Evolutionary conservation across 2,329 filamentous ascomycete species (phyloP), one percentile per base, ranked within the genome.

Genomic region (Curvularia sp.): DNA sequence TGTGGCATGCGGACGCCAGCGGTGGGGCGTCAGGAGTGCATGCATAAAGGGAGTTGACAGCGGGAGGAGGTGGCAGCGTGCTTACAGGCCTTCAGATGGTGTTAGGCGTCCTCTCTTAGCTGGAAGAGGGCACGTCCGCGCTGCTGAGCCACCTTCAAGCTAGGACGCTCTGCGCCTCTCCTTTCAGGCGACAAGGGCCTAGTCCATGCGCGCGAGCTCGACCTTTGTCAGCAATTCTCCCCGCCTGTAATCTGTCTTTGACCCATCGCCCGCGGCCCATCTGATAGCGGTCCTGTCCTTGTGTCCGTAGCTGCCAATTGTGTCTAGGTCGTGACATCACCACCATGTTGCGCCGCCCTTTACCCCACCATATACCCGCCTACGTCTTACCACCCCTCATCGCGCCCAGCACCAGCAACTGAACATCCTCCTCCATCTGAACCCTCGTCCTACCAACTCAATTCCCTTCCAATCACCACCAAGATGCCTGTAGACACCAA

Each of bases 401-500:
- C 45, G n/a, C 8, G 23, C 25, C 25, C 30, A 36, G 23, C 15
- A 43, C 28, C 38, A 49, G 21, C 53, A 19, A 49, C 43, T 48
- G 36, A n/a, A n/a, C n/a, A 53, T 25, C 19, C 27, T 18, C 15
- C 32, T 7, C 28, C 15, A 50, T 39, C 32, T 27, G 25, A 18
- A 43, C 36, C 10, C 15, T 8, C n/a, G 32, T 38, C 39, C 41
- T 18, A 43, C 28, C 36, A 19, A 0, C 15, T 15, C 27, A 4
- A 50, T 32, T 34, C 32, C 34, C n/a, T n/a, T 39, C 18, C 36
- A 46, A 46, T n/a, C 7, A 21, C 30, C 55, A 10, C 52, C 67
- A 69, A 53, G 30, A 75, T 75, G 73, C 63, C 71, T 60, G 76
- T 82, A 57, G 78, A 81, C 67, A 78, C 78, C 63, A 80, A 78